phyloP scores from a whole-genome alignment of 1,284 basidiomycete genomes.

The Ustilago bromivora region DNA sequence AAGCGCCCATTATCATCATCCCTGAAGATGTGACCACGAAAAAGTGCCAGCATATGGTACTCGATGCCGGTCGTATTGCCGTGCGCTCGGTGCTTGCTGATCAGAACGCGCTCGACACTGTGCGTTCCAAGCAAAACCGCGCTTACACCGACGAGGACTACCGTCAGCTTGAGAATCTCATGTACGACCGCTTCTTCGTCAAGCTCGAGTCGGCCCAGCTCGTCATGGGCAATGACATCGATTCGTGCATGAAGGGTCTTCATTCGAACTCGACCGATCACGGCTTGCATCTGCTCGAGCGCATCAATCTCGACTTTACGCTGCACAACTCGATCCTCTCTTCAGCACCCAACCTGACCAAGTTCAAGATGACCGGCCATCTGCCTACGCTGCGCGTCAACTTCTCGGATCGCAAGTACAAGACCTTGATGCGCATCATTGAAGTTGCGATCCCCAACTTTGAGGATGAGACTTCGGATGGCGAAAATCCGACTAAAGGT shows the following conservation, averaged over 20 bases:
- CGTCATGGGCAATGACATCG: constrained; percentile 86
- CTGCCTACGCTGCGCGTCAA: constrained; percentile 91
- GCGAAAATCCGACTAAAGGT: constrained; percentile 27
- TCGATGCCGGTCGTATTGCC: constrained; percentile 97
- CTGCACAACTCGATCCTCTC: constrained; percentile 95
- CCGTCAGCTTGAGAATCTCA: constrained; percentile 85
- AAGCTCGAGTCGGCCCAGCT: constrained; percentile 91
- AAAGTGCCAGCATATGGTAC: constrained; percentile 85
- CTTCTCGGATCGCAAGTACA: constrained; percentile 95
- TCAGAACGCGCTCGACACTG: constrained; percentile 82
- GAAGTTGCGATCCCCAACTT: constrained; percentile 91
- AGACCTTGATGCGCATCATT: constrained; percentile 90
- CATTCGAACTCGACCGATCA: constrained; percentile 75
- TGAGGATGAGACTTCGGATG: constrained; percentile 72
- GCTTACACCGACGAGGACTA: constrained; percentile 92
- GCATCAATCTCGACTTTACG: constrained; percentile 89
- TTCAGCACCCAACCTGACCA: constrained; percentile 83
- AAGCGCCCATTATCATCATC: constrained; percentile 96
- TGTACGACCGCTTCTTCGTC: constrained; percentile 94
- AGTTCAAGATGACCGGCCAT: constrained; percentile 91
- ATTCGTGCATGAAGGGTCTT: constrained; percentile 77
- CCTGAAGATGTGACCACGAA: constrained; percentile 85
- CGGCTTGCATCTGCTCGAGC: constrained; percentile 82
- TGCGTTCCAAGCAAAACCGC: constrained; percentile 86
- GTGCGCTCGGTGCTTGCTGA: constrained; percentile 90